Percentiles rank a stretch among this genome's conserved stretches.
These are phyloP conservation scores for Seminavis robusta DNA, from an alignment of 108 stramenopile species.

Conservation along the genomic window DNA sequence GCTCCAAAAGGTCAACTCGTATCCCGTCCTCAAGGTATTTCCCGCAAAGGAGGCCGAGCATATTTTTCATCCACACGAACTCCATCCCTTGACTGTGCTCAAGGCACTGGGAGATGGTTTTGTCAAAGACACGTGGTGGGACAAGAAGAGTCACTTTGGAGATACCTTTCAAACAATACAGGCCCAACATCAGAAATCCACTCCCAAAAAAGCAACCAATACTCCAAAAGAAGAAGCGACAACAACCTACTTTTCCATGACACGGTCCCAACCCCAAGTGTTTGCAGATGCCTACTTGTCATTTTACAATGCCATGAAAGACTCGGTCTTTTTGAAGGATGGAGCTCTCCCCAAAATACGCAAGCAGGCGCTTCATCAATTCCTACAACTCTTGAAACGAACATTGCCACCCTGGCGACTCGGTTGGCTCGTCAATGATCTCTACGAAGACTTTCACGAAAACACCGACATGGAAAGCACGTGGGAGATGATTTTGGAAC, in stretches of 20 bases:
- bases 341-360: slow-evolving; percentile 3
- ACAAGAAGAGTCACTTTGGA: too few species aligned
- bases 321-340: slow-evolving; percentile 28
- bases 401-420: slow-evolving; percentile 18
- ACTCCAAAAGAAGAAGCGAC: too few species aligned
- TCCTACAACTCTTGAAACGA: slow-evolving; percentile 14
- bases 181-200: background rate
- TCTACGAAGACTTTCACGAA: slow-evolving; percentile 44
- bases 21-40: slow-evolving; percentile 48
- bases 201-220: background rate
- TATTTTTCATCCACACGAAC: too few species aligned
- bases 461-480: slow-evolving; percentile 30
- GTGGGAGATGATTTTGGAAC: slow-evolving; percentile 31
- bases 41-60: too few species aligned
- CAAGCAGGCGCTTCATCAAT: slow-evolving; percentile 6
- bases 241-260: slow-evolving; percentile 44
- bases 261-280: slow-evolving; percentile 32
- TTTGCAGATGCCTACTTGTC: slow-evolving; percentile 65
- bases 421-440: slow-evolving; percentile 43
- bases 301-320: slow-evolving; percentile 56
- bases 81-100: too few species aligned
- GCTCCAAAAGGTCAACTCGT: slow-evolving; percentile 41
- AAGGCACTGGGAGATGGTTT: too few species aligned
- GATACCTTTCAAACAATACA: background rate
- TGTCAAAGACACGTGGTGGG: too few species aligned